Evolutionary conservation across 1,284 basidiomycete species (phyloP), one percentile per base, ranked within the genome.

Genomic region (Ceraceosorus guamensis): DNA sequence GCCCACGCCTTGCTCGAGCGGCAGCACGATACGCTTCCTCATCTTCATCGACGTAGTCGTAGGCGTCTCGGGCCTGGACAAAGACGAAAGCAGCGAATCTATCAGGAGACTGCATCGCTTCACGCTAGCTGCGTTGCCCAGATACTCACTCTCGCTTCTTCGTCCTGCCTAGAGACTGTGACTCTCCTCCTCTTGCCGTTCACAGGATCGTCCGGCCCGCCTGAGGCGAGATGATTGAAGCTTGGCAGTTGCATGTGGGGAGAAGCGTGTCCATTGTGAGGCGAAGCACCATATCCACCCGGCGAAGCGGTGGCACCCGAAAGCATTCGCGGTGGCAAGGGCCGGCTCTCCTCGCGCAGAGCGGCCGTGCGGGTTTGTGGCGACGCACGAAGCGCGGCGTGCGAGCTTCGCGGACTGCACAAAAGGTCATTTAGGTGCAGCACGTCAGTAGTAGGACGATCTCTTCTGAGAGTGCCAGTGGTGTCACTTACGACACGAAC

Each of bases 171-270:
- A 24, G 24, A 24, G 24, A 24, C 24, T 24, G 24, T 24, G 3
- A 24, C 24, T 55, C 52, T 43, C 24, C 52, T 54, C 16, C 52
- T n/a, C 41, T 53, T 53, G 6, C n/a, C 37, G 13, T 8, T n/a
- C n/a, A 37, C 48, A 10, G 46, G 11, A 18, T 53, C 52, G 11
- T 53, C 52, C n/a, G 24, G 24, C 24, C 30, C 51, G 6, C 50
- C n/a, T 3, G 53, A 55, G 34, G 53, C 35, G 35, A 55, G 50
- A 44, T 48, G 50, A 39, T 48, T 53, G 46, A 55, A 55, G 4
- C 37, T 24, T 3, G 53, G 53, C 6, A 55, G 41, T 44, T 55
- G 53, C 33, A 49, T 55, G 18, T 46, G 50, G 11, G 50, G 50
- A 6, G 50, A 52, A 11, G 50, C 6, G 6, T 53, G 46, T 1